Evolutionary conservation across 2,329 filamentous ascomycete genomes (phyloP), one percentile per base, ranked within the genome.

Genomic region (Endoconidiophora polonica): DNA sequence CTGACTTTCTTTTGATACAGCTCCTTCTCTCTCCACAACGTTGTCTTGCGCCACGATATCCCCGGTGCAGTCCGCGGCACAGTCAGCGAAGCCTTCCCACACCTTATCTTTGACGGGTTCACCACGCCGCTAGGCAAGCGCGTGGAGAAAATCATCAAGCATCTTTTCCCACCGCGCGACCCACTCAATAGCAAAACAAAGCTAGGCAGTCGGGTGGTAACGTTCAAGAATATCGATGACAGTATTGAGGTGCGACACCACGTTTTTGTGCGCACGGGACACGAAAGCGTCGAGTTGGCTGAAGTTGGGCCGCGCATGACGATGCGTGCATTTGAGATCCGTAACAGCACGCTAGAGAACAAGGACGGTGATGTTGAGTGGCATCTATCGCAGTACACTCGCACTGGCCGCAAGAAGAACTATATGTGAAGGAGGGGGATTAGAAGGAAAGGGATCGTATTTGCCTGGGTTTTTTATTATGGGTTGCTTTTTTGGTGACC

Each of bases 321-420:
- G n/a, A 91, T 96, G 86, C 74, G 86, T 57, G 70, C 87, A 48
- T 98, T 96, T 61, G 86, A 96, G 68, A 94, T 98, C 54, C 75
- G 88, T 44, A 82, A 81, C 48, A 90, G 91, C 14, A 94, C 90
- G 3, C 69, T 95, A 54, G 91, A 96, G 62, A 94, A 88, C 60
- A 93, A 93, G 64, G 85, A 93, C 57, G 90, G 90, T 3, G 91
- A 98, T 65, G 79, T 93, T 3, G 91, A 98, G 66, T 98, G 91
- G 91, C 83, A 91, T 55, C 71, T 98, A 55, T 93, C 86, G 54
- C 90, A 95, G 62, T 98, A 94, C 65, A 98, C 90, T 6, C 74
- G 91, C 57, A 96, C 90, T 12, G 81, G 83, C 58, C 79, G 80
- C 67, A 96, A 96, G 77, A 95, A 95, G 78, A 86, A 94, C 61